A percentile compares a stretch with the other conserved stretches of the same genome.
These are phyloP conservation scores for Suillus paluster DNA, from an alignment of 768 basidiomycete genomes.

Conservation along the genomic window DNA sequence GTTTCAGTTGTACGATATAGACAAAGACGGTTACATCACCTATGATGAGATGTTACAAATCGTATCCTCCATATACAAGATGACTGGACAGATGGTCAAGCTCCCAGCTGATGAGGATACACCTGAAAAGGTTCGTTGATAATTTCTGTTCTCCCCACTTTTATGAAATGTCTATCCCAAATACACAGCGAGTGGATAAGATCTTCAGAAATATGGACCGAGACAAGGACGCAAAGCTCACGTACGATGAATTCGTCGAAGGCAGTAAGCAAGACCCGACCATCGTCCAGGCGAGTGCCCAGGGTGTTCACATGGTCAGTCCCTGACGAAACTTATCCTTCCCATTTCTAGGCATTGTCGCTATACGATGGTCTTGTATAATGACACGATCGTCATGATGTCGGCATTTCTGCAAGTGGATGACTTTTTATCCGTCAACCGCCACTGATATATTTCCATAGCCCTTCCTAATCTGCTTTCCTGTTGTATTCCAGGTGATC, in stretches of 20 bases:
- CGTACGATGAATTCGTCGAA: constrained; percentile 97
- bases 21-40: constrained; percentile 97
- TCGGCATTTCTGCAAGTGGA: constrained; percentile 3
- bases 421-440: neutral
- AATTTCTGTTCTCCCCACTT: constrained; percentile 11
- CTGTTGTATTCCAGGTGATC: constrained; percentile 6
- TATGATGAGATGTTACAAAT: constrained; percentile 99
- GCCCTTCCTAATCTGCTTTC: constrained; percentile 29
- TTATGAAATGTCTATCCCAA: constrained; percentile 16
- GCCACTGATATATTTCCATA: constrained; percentile 18
- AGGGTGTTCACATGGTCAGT: constrained; percentile 13
- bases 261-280: constrained; percentile 99
- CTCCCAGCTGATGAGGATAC: constrained; percentile 98
- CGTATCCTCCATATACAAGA: constrained; percentile 98
- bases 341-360: constrained; percentile 73
- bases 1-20: constrained; percentile 98
- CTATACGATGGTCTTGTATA: constrained; percentile 95
- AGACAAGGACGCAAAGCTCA: constrained; percentile 91
- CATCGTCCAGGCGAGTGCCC: constrained; percentile 83
- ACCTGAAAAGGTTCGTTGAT: constrained; percentile 83
- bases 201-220: constrained; percentile 98
- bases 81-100: constrained; percentile 99
- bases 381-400: constrained; percentile 19
- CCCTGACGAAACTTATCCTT: constrained; percentile 14
- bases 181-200: constrained; percentile 89